phyloP scores from a whole-genome alignment of 2,329 filamentous ascomycete genomes.

The Neurospora sp. region DNA sequence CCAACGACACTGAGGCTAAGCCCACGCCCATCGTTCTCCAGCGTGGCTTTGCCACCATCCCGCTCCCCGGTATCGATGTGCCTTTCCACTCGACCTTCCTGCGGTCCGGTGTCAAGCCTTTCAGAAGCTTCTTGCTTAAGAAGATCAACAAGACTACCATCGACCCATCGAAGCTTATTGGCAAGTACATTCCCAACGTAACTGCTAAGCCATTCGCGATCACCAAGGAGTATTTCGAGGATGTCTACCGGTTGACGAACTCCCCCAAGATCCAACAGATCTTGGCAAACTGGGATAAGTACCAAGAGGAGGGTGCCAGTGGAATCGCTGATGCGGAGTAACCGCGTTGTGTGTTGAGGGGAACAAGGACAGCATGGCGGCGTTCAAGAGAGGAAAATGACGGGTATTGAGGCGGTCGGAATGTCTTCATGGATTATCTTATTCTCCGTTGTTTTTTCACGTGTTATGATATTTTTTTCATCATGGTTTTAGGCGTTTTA shows the following conservation, averaged over 20 bases:
- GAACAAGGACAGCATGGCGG: neutral
- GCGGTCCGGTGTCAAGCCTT: slow-evolving; percentile 95
- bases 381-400: slow-evolving; percentile 3
- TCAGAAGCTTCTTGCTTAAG: slow-evolving; percentile 96
- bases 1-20: slow-evolving; percentile 80
- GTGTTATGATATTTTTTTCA: neutral
- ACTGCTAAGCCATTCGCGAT: slow-evolving; percentile 92
- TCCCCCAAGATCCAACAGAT: slow-evolving; percentile 66
- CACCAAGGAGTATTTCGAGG: slow-evolving; percentile 98
- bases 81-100: slow-evolving; percentile 99
- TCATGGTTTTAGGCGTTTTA: neutral
- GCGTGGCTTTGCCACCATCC: slow-evolving; percentile 94
- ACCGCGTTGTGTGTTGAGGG: slow-evolving; percentile 11
- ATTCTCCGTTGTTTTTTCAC: neutral
- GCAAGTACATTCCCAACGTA: slow-evolving; percentile 99
- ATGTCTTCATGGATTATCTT: neutral
- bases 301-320: slow-evolving; percentile 39
- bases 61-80: slow-evolving; percentile 93
- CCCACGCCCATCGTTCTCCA: slow-evolving; percentile 80
- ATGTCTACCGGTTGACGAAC: slow-evolving; percentile 92
- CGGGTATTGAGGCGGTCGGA: neutral
- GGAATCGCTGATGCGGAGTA: slow-evolving; percentile 5
- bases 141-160: slow-evolving; percentile 99
- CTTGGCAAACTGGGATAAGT: slow-evolving; percentile 79
- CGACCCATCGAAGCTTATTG: slow-evolving; percentile 89